phyloP scores from a whole-genome alignment of 306 rosid species.

The Psophocarpus tetragonolobus region DNA sequence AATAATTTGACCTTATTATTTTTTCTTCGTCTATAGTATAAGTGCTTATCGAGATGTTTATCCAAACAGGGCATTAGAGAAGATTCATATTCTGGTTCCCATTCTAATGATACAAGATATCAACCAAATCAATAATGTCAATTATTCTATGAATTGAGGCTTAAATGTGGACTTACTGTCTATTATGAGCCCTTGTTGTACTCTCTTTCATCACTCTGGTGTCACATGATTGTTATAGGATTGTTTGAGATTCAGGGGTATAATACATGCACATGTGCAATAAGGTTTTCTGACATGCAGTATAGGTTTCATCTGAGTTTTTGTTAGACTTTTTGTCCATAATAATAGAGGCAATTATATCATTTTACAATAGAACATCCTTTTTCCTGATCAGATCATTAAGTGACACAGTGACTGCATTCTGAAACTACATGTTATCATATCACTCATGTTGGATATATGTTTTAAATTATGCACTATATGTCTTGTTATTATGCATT shows the following conservation, averaged over 20 bases:
- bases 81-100: neutral
- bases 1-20: no score
- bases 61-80: no score
- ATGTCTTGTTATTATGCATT: slow-evolving; percentile 21
- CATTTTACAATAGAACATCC: neutral
- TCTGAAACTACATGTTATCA: neutral
- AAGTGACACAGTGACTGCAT: slow-evolving; percentile 1
- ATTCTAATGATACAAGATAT: neutral
- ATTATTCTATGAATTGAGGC: slow-evolving; percentile 21
- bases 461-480: slow-evolving; percentile 10
- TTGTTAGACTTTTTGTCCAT: neutral
- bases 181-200: neutral
- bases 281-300: slow-evolving; percentile 2
- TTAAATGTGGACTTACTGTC: neutral
- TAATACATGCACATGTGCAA: neutral
- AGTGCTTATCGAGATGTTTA: neutral
- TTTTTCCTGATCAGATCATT: slow-evolving; percentile 5
- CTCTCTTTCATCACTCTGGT: slow-evolving; percentile 1
- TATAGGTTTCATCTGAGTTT: neutral
- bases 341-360: slow-evolving; percentile 12
- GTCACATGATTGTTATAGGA: neutral
- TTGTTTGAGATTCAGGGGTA: slow-evolving; percentile 10
- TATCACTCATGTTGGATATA: slow-evolving; percentile 15
- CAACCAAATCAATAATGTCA: neutral
- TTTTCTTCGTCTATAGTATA: no score